These are phyloP conservation scores for Heracleum sosnowskyi DNA, from an alignment of 129 eudicot genomes.

Conservation along the genomic window DNA sequence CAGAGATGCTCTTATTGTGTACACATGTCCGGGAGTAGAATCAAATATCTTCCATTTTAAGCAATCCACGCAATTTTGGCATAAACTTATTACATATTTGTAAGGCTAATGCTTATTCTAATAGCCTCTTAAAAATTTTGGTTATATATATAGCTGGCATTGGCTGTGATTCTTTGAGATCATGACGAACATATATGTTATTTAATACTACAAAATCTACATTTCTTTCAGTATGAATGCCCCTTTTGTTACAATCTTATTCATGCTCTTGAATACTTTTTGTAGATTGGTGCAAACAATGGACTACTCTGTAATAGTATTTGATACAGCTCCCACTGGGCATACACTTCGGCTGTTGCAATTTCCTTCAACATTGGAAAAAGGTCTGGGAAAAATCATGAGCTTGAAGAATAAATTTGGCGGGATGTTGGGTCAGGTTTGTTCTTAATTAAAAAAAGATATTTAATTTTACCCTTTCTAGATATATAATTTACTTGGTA, in stretches of 20 bases:
- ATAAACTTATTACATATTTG: neutral
- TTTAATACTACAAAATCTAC: neutral
- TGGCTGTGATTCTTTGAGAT: neutral
- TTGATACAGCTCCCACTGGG: constrained; percentile 99
- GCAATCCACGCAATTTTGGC: neutral
- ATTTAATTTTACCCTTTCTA: neutral
- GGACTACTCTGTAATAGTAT: constrained; percentile 96
- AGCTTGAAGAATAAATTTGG: constrained; percentile 84
- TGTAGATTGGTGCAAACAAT: constrained; percentile 91
- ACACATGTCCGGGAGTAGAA: neutral
- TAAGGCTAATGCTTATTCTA: neutral
- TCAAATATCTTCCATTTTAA: neutral
- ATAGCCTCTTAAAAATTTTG: neutral
- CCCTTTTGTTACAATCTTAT: neutral
- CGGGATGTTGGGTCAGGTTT: constrained; percentile 91
- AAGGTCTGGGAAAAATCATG: constrained; percentile 86
- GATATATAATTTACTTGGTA: neutral
- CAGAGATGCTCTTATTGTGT: neutral
- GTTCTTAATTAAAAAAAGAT: neutral
- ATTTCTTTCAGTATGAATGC: neutral
- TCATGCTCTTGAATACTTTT: constrained; percentile 2
- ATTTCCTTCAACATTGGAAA: constrained; percentile 95
- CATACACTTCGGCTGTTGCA: constrained; percentile 93
- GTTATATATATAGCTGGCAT: neutral
- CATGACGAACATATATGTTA: neutral